phyloP scores from a whole-genome alignment of 202 grass and related monocot genomes.

The Bolboschoenoplectus hybrid region DNA sequence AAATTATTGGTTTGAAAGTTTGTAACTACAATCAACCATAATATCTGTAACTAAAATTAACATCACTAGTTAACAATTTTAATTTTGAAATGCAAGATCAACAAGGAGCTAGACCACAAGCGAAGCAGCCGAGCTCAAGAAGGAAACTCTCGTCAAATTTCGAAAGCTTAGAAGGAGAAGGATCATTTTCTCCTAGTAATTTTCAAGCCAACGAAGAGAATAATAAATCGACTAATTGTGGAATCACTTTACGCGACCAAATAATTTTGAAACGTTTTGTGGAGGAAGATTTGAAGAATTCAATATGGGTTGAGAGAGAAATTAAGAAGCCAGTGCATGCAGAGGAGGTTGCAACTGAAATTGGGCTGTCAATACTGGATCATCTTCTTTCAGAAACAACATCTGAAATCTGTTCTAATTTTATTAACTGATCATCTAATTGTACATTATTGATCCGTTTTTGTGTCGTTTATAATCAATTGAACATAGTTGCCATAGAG shows the following conservation, averaged over 20 bases:
- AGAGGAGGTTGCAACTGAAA: constrained; percentile 32
- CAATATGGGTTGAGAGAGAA: constrained; percentile 45
- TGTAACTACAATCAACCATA: neutral
- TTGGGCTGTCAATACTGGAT: constrained; percentile 51
- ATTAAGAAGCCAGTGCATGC: constrained; percentile 10
- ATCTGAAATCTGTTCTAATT: constrained; percentile 43
- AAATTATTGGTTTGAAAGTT: neutral
- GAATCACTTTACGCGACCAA: constrained; percentile 24
- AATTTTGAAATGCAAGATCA: constrained; percentile 28
- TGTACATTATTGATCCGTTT: constrained; percentile 33
- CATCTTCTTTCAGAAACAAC: constrained; percentile 51
- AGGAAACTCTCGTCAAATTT: constrained; percentile 44
- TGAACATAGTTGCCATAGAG: constrained; percentile 13
- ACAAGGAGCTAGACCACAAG: constrained; percentile 43
- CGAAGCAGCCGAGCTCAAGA: constrained; percentile 42
- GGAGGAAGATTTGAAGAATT: constrained; percentile 52
- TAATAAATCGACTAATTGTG: constrained; percentile 35
- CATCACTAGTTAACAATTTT: neutral
- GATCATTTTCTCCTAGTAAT: neutral
- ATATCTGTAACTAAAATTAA: neutral
- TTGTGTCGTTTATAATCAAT: neutral
- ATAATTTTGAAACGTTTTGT: constrained; percentile 38
- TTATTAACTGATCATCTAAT: constrained; percentile 37
- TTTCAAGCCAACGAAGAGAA: constrained; percentile 8
- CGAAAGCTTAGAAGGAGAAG: constrained; percentile 27